These are phyloP conservation scores for Heritiera littoralis DNA, from an alignment of 345 rosid species.

Conservation along the genomic window DNA sequence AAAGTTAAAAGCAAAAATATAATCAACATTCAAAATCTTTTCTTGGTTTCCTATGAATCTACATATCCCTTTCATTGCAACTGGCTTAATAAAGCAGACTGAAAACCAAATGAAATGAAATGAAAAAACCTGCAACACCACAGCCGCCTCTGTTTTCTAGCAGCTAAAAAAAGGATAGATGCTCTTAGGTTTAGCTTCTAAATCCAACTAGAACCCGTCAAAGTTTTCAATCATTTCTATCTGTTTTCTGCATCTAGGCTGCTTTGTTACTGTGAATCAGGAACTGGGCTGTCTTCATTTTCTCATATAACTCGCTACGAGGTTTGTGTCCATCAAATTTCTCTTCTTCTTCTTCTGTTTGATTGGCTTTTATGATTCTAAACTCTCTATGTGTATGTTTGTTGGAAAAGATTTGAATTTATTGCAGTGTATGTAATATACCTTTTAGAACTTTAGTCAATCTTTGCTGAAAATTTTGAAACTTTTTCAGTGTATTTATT, in stretches of 20 bases:
- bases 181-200: slow-evolving; percentile 11
- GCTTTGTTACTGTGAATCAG: slow-evolving; percentile 14
- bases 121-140: not conserved
- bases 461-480: not conserved
- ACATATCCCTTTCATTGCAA: not conserved
- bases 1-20: not conserved
- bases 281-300: slow-evolving; percentile 21
- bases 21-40: not conserved
- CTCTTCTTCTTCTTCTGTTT: not conserved
- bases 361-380: not conserved
- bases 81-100: not conserved
- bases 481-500: not conserved
- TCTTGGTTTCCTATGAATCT: not conserved
- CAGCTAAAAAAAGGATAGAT: not conserved
- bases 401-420: not conserved
- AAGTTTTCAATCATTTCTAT: not conserved
- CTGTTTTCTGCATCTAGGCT: slow-evolving; percentile 9
- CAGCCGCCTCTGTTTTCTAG: slow-evolving; percentile 19
- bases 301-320: slow-evolving; percentile 6
- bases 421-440: not conserved
- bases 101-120: not conserved
- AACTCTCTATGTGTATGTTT: not conserved
- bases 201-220: not conserved
- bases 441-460: not conserved
- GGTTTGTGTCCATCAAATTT: slow-evolving; percentile 17